Evolutionary conservation across 2,329 filamentous ascomycete genomes (phyloP).

Genomic region (Fusarium subglutinans): DNA sequence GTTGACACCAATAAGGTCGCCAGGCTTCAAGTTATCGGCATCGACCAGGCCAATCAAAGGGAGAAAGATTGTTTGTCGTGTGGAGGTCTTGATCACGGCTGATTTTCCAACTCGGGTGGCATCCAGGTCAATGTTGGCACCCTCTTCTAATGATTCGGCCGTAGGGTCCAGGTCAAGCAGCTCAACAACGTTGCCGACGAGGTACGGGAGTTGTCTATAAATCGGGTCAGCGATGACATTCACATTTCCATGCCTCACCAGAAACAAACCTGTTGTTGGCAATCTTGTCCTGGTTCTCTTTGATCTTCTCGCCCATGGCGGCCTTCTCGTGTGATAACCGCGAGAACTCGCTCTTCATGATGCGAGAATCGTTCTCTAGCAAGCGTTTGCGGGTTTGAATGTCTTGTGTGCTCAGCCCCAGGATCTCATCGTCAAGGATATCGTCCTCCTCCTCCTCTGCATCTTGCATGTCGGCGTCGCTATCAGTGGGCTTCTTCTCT

Average conservation of each 20-base stretch:
- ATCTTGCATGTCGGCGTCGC: constrained; percentile 93
- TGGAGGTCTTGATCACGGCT: constrained; percentile 99
- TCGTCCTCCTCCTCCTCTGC: constrained; percentile 78
- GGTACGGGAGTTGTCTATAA: constrained; percentile 90
- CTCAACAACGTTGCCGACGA: constrained; percentile 98
- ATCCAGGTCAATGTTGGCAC: constrained; percentile 97
- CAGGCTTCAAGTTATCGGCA: constrained; percentile 92
- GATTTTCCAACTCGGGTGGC: constrained; percentile 97
- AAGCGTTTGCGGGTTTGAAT: constrained; percentile 90
- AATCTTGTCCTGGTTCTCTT: constrained; percentile 99
- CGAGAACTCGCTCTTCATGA: constrained; percentile 98
- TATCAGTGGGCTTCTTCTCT: constrained; percentile 63
- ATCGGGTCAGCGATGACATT: not conserved
- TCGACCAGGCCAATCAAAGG: constrained; percentile 97
- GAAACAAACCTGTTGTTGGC: constrained; percentile 88
- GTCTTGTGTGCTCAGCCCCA: constrained; percentile 92
- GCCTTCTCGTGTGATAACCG: constrained; percentile 94
- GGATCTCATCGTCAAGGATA: constrained; percentile 90
- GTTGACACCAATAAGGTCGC: constrained; percentile 96
- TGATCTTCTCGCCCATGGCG: constrained; percentile 98
- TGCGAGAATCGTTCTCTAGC: constrained; percentile 95
- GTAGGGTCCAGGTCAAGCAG: constrained; percentile 96
- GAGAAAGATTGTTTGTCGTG: constrained; percentile 97
- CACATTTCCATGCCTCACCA: not conserved
- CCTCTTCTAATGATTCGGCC: constrained; percentile 94